A percentile compares a stretch with the other conserved stretches of the same genome.
These are phyloP conservation scores for Fereydounia khargensis DNA, from an alignment of 1,284 basidiomycete species.

Conservation along the genomic window DNA sequence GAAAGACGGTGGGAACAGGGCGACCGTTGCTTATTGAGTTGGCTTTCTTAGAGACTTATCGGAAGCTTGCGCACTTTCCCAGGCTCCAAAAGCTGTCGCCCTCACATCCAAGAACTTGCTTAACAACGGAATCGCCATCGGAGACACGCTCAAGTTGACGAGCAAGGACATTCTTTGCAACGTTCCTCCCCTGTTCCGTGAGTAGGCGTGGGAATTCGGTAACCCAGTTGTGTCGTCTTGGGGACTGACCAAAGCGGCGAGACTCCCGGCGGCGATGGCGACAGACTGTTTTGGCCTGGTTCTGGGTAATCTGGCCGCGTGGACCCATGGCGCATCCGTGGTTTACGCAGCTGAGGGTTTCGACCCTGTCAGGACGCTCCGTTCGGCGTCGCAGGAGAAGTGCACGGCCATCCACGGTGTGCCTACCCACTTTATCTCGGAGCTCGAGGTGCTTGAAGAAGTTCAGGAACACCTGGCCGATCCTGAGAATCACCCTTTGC, in stretches of 20 bases:
- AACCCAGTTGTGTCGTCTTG: too few relatives aligned
- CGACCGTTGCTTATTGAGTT: too few relatives aligned
- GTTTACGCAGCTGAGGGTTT: conserved; percentile 72
- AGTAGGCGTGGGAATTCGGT: too few relatives aligned
- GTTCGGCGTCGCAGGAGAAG: conserved; percentile 65
- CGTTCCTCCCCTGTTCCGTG: conserved; percentile 41
- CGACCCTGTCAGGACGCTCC: conserved; percentile 68
- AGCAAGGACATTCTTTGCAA: conserved; percentile 30
- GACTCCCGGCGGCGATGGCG: background rate
- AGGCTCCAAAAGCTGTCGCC: conserved; percentile 39
- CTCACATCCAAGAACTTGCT: conserved; percentile 66
- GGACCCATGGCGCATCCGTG: conserved; percentile 71
- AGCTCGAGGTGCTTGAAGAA: conserved; percentile 66
- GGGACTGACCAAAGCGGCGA: too few relatives aligned
- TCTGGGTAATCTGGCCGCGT: conserved; percentile 75
- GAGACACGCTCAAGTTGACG: conserved; percentile 65
- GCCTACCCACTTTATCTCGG: conserved; percentile 72
- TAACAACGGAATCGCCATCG: conserved; percentile 74
- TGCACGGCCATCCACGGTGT: conserved; percentile 80
- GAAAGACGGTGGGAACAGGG: too few relatives aligned
- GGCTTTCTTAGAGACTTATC: too few relatives aligned
- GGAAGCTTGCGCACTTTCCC: too few relatives aligned
- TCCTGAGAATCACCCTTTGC: conserved; percentile 6
- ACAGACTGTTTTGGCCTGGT: conserved; percentile 76
- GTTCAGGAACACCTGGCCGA: conserved; percentile 36